Conservation (phyloP, 768 basidiomycete species). For the Lyophyllum decastes region DNA sequence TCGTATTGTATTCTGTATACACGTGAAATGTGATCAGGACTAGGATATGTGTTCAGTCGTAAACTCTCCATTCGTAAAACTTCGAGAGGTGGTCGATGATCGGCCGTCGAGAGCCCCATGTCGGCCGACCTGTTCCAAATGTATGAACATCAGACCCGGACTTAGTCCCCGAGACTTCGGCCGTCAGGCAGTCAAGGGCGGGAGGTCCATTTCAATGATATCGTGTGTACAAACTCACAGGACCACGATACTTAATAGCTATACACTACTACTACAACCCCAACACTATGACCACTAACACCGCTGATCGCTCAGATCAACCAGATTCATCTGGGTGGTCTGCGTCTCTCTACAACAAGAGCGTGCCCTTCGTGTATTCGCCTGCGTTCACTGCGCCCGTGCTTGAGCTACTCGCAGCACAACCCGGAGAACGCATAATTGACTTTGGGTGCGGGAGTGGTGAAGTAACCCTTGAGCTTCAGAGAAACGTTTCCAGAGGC, state of each 20-base stretch:
- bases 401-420: constrained; percentile 58
- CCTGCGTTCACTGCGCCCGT: constrained; percentile 53
- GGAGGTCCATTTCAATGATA: background rate
- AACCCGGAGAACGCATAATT: constrained; percentile 68
- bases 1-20: background rate
- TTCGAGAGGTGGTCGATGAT: too few relatives aligned
- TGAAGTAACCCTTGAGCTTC: constrained; percentile 65
- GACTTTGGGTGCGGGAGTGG: constrained; percentile 87
- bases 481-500: constrained; percentile 46
- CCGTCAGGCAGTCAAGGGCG: background rate
- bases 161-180: constrained; percentile 1
- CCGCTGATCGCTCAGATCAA: constrained; percentile 11
- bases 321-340: constrained; percentile 52
- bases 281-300: background rate
- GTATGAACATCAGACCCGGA: background rate
- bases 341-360: constrained; percentile 59
- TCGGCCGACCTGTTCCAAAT: constrained; percentile 1
- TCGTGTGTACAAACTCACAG: background rate
- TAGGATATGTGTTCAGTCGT: too few relatives aligned
- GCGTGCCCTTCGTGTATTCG: constrained; percentile 71
- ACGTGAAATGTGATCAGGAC: too few relatives aligned
- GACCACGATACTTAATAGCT: background rate
- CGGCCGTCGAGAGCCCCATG: background rate
- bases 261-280: background rate
- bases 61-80: too few relatives aligned